Evolutionary conservation across 2,329 filamentous ascomycete species (phyloP).

Genomic region (Amphichorda felina): DNA sequence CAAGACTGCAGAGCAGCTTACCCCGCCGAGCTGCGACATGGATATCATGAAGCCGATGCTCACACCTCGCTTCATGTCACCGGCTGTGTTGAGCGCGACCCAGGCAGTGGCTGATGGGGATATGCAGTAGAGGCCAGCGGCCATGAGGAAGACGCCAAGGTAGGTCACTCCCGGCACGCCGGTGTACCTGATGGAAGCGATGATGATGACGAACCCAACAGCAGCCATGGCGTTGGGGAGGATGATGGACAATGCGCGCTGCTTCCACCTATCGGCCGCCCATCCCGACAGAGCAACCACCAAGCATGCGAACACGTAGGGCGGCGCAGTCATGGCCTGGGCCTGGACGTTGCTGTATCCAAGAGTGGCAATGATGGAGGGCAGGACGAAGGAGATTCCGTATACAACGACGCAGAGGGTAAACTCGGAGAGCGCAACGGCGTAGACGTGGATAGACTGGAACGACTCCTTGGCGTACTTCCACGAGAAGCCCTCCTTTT

Average conservation of each 20-base stretch:
- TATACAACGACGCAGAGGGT: slow-evolving; percentile 1
- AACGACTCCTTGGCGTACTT: background rate
- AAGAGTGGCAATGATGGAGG: slow-evolving; percentile 15
- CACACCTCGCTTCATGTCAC: background rate
- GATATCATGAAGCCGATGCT: background rate
- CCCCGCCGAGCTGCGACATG: background rate
- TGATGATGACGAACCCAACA: background rate
- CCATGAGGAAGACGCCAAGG: background rate
- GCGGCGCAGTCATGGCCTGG: slow-evolving; percentile 14
- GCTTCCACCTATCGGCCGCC: background rate
- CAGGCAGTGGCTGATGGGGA: background rate
- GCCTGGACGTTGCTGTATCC: slow-evolving; percentile 14
- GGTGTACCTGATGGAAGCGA: background rate
- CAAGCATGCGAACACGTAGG: slow-evolving; percentile 27
- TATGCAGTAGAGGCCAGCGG: background rate
- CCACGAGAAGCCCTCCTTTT: background rate
- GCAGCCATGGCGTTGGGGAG: background rate
- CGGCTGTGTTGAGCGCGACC: background rate
- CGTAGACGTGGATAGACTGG: background rate
- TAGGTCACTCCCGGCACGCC: background rate
- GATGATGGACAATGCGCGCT: background rate
- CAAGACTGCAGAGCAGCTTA: too few relatives aligned
- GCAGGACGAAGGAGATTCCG: slow-evolving; percentile 5
- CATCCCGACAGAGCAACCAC: slow-evolving; percentile 4
- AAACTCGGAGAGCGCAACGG: background rate